Evolutionary conservation across 2,329 filamentous ascomycete genomes (phyloP), one percentile per base, ranked within the genome.

Genomic region (Pseudofabraea citricarpa): DNA sequence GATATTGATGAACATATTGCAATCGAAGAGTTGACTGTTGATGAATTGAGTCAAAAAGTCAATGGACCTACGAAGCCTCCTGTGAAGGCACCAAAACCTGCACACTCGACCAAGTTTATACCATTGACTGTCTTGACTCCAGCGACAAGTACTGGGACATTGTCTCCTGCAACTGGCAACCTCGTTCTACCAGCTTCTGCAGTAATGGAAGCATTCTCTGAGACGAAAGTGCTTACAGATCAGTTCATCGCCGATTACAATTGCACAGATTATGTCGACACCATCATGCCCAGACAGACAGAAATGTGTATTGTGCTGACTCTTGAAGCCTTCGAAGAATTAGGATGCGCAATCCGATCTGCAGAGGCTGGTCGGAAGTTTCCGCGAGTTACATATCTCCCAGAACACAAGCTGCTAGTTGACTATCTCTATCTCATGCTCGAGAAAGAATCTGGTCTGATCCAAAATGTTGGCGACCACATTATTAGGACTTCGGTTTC

Each of bases 261-360:
- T 7, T 47, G 43, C 16, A 23, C 40, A 3, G 23, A 53, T 15
- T 65, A 62, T 43, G 58, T 51, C 37, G 29, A 44, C 1, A 29
- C 54, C 1, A 53, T 61, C 0, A 56, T 58, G n/a, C 60, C 62
- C 0, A 32, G 50, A 1, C 57, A 63, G 24, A 49, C 41, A 1
- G 36, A 56, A 3, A 52, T 68, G 1, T 53, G 61, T 6, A 26
- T 64, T 6, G 53, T 54, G 5, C 62, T 64, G 21, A 51, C 59
- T 2, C 37, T 58, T 1, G 55, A 62, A 20, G 63, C 62, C 1
- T 65, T 66, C 36, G 21, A 44, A 8, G n/a, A 48, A 1, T 41
- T 67, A 0, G 63, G 59, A 2, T 61, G 54, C 38, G 22, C 53
- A 3, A 33, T 66, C 5, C 23, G 18, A 4, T 10, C n/a, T 2